These are phyloP conservation scores for Uncinocarpus reesii DNA, from an alignment of 2,329 filamentous ascomycete species.

Conservation along the genomic window DNA sequence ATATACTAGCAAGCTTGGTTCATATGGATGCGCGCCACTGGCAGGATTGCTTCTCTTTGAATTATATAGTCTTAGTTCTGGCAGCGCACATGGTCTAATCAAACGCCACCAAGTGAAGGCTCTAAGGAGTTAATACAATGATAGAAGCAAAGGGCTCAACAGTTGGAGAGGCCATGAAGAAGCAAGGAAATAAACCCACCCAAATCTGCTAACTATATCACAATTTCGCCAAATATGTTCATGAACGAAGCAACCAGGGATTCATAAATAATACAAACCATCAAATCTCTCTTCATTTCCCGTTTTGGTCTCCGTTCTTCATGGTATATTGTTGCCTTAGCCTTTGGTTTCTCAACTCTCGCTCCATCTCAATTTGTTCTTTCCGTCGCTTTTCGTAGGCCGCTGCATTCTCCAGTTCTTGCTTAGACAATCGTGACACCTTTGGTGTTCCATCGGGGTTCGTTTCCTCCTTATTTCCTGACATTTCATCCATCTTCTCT, in stretches of 20 bases:
- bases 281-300: background rate
- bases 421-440: conserved; percentile 23
- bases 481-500: conserved; percentile 20
- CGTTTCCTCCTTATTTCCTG: conserved; percentile 19
- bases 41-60: no score
- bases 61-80: no score
- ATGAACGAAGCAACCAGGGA: background rate
- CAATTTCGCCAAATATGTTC: background rate
- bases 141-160: background rate
- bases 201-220: background rate
- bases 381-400: conserved; percentile 25
- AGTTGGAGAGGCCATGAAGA: background rate
- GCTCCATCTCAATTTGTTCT: conserved; percentile 24
- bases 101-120: background rate
- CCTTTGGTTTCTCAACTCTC: conserved; percentile 26
- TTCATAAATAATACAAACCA: conserved; percentile 4
- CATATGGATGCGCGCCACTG: no score
- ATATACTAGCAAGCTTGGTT: no score
- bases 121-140: background rate
- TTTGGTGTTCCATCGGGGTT: conserved; percentile 19
- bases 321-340: conserved; percentile 10
- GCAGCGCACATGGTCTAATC: no score
- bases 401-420: conserved; percentile 25
- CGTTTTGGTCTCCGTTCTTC: conserved; percentile 9
- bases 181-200: background rate